These are phyloP conservation scores for Phylloporus arenicola DNA, from an alignment of 768 basidiomycete species.

Conservation along the genomic window DNA sequence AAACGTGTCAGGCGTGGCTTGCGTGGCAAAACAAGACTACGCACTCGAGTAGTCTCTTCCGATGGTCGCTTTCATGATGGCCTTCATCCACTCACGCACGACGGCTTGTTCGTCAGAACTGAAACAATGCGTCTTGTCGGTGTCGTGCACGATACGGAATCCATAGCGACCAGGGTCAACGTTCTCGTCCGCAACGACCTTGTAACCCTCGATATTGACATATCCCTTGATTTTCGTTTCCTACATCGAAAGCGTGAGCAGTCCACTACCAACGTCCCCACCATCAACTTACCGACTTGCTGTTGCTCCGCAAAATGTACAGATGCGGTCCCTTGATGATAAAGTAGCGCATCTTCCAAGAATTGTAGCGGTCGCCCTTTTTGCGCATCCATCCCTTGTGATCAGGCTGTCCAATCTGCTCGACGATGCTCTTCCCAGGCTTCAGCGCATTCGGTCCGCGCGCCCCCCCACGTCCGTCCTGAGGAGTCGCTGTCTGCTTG, in stretches of 20 bases:
- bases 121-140: constrained; percentile 85
- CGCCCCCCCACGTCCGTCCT: constrained; percentile 15
- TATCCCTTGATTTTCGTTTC: constrained; percentile 97
- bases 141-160: constrained; percentile 88
- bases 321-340: constrained; percentile 89
- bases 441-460: constrained; percentile 38
- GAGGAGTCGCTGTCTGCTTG: constrained; percentile 46
- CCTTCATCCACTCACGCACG: constrained; percentile 99
- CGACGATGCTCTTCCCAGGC: constrained; percentile 69
- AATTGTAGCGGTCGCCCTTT: constrained; percentile 87
- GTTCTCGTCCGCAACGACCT: constrained; percentile 89
- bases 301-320: constrained; percentile 80
- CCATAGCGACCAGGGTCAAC: constrained; percentile 90
- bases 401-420: constrained; percentile 89
- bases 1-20: neutral
- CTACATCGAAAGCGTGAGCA: constrained; percentile 33
- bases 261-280: neutral
- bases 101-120: constrained; percentile 81
- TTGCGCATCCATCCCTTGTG: constrained; percentile 94
- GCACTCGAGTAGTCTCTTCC: constrained; percentile 85
- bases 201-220: constrained; percentile 86
- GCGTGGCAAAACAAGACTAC: constrained; percentile 23
- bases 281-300: constrained; percentile 34
- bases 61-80: constrained; percentile 98
- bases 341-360: constrained; percentile 90